A percentile compares a stretch with the other conserved stretches of the same genome.
Conservation (phyloP, 345 rosid species). For the Euclidium syriacum region DNA sequence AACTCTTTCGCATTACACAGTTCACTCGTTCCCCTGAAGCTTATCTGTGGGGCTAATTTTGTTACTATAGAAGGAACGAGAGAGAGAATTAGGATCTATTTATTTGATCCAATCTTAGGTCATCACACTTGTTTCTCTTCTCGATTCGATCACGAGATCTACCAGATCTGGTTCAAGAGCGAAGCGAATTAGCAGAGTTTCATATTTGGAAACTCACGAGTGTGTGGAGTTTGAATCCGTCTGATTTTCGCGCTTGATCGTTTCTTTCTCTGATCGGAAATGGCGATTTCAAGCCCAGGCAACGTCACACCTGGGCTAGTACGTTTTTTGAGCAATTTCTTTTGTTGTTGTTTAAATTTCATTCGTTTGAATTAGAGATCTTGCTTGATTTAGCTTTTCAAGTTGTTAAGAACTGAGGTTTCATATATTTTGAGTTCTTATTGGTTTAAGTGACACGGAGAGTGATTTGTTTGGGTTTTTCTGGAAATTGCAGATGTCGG, state of each 20-base stretch:
- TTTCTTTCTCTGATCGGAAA: conserved; percentile 21
- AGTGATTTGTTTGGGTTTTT: conserved; percentile 7
- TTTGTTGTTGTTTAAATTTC: conserved; percentile 3
- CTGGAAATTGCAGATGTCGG: conserved; percentile 53
- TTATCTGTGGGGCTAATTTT: background rate
- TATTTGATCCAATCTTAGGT: background rate
- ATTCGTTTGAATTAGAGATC: conserved; percentile 10
- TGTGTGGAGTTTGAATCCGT: conserved; percentile 12
- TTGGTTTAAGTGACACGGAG: conserved; percentile 5
- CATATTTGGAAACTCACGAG: background rate
- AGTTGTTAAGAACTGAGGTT: background rate
- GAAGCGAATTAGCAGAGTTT: conserved; percentile 1
- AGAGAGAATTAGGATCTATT: background rate
- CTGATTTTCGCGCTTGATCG: conserved; percentile 1
- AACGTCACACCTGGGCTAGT: conserved; percentile 80
- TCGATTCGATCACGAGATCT: conserved; percentile 1
- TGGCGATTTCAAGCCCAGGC: conserved; percentile 50
- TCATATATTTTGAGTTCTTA: background rate
- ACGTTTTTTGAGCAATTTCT: conserved; percentile 9
- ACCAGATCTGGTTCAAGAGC: conserved; percentile 28
- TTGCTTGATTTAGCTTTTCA: conserved; percentile 7
- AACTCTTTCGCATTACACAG: background rate
- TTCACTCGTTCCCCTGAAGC: conserved; percentile 4
- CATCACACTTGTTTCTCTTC: conserved; percentile 6
- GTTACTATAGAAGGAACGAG: background rate